Base-by-base conservation (phyloP, 371 early-diverging fungal species). In the Conidiobolus incongruus region DNA sequence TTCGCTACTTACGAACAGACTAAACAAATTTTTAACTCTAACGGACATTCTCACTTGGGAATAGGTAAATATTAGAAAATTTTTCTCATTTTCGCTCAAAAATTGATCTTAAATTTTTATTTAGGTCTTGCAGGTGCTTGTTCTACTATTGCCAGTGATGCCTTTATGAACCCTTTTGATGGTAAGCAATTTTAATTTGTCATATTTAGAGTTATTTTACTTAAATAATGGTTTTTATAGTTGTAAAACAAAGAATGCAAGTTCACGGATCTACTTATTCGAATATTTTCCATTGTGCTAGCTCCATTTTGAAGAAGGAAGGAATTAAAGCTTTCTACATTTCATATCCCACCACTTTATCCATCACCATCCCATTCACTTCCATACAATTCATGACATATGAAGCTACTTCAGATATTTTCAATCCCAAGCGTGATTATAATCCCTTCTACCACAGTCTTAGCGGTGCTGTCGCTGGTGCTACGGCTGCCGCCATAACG, bases 151-250 rank as follows among this genome's bases (percentile, higher is more conserved):
- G 70, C 76, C 6, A 72, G 77, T 58, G 94, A 93, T 54, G 75
- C 81, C 1, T 53, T 91, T 39, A 86, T 88, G 86, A 94, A 78
- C 53, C 95, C 92, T 11, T 92, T 91, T 60, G 93, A 92, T 66
- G 77, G 78, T 77, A 58, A 48, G 61, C 36, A n/a, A 38, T 29
- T 8, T 26, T 40, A 26, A 26, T 30, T 16, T 16, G 45, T 22
- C 12, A 34, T 26, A 20, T 40, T 29, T 22, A 45, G 19, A 47
- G 7, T 11, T 36, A 36, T 16, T 24, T 40, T 32, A 38, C 11
- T 35, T 4, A 47, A 21, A 13, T 26, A 19, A 12, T 34, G 19
- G 36, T 26, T 26, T 8, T 28, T 47, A 3, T 55, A 76, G 91
- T 90, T 8, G 60, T 90, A 45, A 92, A 92, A 55, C 91, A 92